phyloP scores from a whole-genome alignment of 495 filamentous ascomycete genomes.

The Bombardia bombarda region DNA sequence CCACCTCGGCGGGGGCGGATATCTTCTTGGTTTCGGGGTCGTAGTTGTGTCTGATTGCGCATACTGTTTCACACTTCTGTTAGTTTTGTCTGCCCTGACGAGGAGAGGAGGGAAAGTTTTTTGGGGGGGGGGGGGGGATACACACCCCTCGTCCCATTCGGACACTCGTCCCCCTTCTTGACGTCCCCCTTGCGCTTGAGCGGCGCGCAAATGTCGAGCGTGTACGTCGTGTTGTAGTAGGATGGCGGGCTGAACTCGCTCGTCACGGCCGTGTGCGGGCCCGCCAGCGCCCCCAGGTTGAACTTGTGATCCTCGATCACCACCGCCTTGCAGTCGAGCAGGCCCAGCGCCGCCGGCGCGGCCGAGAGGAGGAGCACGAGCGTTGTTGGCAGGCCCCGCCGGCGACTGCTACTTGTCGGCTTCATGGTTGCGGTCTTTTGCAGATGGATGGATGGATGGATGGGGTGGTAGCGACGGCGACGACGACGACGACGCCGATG shows the following conservation, averaged over 20 bases:
- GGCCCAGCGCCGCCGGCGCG: neutral
- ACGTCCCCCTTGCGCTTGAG: slow-evolving; percentile 47
- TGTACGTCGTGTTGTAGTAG: slow-evolving; percentile 68
- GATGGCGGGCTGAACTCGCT: slow-evolving; percentile 37
- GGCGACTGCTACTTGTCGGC: no score
- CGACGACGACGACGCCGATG: neutral
- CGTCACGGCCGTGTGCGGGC: slow-evolving; percentile 67
- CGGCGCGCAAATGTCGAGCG: slow-evolving; percentile 72
- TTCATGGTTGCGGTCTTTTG: neutral
- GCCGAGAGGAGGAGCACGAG: slow-evolving; percentile 18
- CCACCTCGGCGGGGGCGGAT: slow-evolving; percentile 39
- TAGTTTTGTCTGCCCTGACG: neutral
- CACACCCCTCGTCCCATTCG: slow-evolving; percentile 54
- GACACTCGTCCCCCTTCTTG: slow-evolving; percentile 46
- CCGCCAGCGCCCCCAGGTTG: slow-evolving; percentile 51
- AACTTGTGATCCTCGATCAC: slow-evolving; percentile 50
- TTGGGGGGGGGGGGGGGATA: no score
- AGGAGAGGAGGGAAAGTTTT: no score
- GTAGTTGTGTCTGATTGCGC: slow-evolving; percentile 57
- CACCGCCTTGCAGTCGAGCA: slow-evolving; percentile 51
- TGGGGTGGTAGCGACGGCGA: neutral
- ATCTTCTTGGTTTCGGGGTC: slow-evolving; percentile 25
- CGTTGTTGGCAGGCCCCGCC: no score
- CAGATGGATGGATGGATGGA: neutral
- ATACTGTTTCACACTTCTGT: slow-evolving; percentile 46